Percentiles rank a stretch among this genome's conserved stretches.
These are phyloP conservation scores for Lobosporangium transversale DNA, from an alignment of 192 early-diverging fungal species.

Conservation along the genomic window DNA sequence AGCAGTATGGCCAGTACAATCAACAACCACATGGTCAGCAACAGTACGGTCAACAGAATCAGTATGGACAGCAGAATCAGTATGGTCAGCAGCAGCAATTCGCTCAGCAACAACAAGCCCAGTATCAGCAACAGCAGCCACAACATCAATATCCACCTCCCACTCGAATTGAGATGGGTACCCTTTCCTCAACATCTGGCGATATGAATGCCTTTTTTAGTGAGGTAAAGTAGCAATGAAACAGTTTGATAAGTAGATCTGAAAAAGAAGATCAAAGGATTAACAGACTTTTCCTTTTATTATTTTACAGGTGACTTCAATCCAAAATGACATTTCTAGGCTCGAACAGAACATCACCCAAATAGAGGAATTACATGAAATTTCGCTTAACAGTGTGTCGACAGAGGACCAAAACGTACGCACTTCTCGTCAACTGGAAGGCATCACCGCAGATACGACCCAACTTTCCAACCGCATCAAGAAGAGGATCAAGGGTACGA, in stretches of 20 bases:
- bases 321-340: constrained; percentile 34
- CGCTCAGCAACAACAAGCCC: constrained; percentile 18
- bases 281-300: background rate
- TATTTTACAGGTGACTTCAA: constrained; percentile 29
- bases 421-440: constrained; percentile 47
- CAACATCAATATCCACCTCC: constrained; percentile 31
- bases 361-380: constrained; percentile 49
- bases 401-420: constrained; percentile 35
- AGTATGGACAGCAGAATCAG: constrained; percentile 9
- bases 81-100: constrained; percentile 38
- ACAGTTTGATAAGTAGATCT: no score
- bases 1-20: constrained; percentile 26
- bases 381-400: constrained; percentile 47
- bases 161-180: constrained; percentile 39
- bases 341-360: constrained; percentile 48
- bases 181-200: constrained; percentile 10
- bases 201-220: constrained; percentile 37
- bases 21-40: constrained; percentile 8
- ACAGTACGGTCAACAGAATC: constrained; percentile 6
- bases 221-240: constrained; percentile 18
- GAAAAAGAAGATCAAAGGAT: no score
- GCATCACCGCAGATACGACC: constrained; percentile 41
- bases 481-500: constrained; percentile 57
- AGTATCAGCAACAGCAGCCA: background rate
- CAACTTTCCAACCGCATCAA: constrained; percentile 54